Base-by-base conservation (phyloP, 106 monocot genomes). In the Alisma plantagoaquatica region DNA sequence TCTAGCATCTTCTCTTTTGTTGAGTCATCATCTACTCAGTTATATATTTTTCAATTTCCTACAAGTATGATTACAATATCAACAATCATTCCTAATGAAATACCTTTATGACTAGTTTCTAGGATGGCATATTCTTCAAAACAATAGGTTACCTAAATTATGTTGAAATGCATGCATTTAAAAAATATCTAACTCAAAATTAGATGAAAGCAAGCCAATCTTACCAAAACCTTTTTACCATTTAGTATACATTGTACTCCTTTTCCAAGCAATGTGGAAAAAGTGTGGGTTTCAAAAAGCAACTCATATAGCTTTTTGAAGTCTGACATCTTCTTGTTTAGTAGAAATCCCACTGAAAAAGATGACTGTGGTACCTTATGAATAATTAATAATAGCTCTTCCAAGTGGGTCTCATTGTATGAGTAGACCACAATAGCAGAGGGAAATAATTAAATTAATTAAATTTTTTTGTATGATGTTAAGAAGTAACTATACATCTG, bases 351-450 rank as follows among this genome's bases (percentile, higher is more conserved):
- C 59, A 0, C 30, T 11, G 43, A 85, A 90, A 58, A 77, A 90
- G 77, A n/a, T 86, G 90, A 60, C 70, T 85, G 67, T 99, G 85
- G 51, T n/a, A n/a, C n/a, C n/a, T n/a, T 70, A 70, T 43, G 76
- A 72, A 51, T 98, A 85, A 51, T 89, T 76, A 45, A 98, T 27
- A 26, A 98, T 79, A n/a, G 96, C 96, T 60, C 62, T 84, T 46
- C 73, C 89, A 60, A 98, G 75, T 60, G 96, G 96, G 59, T 98
- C 89, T 98, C 96, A 33, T 89, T 98, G 68, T 75, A 77, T 49
- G 85, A 88, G 89, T 98, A 55, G 60, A 72, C 59, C 26, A 46
- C 73, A 81, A 57, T 75, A 17, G 42, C 23, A 49, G 2, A 73
- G 41, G 12, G 33, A 5, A 26, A 53, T 20, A 15, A 24, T 62